Evolutionary conservation across 2,329 filamentous ascomycete genomes (phyloP), one percentile per base, ranked within the genome.

Genomic region (Nothophoma quercina): DNA sequence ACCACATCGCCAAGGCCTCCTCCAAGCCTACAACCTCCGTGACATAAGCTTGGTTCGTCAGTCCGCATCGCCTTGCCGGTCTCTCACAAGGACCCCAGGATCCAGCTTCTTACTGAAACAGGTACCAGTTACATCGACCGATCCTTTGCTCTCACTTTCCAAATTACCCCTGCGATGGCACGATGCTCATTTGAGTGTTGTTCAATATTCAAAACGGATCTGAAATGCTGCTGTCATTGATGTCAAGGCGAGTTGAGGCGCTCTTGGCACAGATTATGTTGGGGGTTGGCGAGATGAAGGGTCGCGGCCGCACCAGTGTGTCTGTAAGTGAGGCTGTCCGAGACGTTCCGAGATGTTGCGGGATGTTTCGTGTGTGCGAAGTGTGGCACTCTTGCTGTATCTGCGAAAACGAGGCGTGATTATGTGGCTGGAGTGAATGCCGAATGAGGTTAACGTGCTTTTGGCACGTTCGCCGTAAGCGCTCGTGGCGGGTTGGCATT

Each of bases 21-120:
- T 15, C 43, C 43, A 56, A 56, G 44, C 43, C 48, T 38, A 23
- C 43, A 23, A 32, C 25, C 30, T 39, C 25, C 32, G 33, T 55
- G 40, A 58, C 56, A 50, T 38, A 55, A 50, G 51, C 51, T 55
- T 58, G 32, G 40, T 22, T 5, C n/a, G 12, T 12, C 16, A 1
- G 21, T 9, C 33, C 6, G 34, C n/a, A 25, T 38, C 18, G 32
- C 23, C 36, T 30, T 32, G n/a, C 38, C 36, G 29, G 33, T 30
- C 19, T 42, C 10, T 26, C 33, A 42, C 38, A 12, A 19, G 21
- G 12, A 19, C 7, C 7, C 36, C 21, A 23, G 42, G 26, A 38
- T 47, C 2, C 32, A 21, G 10, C 15, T 7, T 25, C 19, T 9
- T 13, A 7, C 43, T 53, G 50, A 43, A 47, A 53, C 50, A 53